These are phyloP conservation scores for Venturia asperata DNA, from an alignment of 2,329 filamentous ascomycete genomes.

Conservation along the genomic window DNA sequence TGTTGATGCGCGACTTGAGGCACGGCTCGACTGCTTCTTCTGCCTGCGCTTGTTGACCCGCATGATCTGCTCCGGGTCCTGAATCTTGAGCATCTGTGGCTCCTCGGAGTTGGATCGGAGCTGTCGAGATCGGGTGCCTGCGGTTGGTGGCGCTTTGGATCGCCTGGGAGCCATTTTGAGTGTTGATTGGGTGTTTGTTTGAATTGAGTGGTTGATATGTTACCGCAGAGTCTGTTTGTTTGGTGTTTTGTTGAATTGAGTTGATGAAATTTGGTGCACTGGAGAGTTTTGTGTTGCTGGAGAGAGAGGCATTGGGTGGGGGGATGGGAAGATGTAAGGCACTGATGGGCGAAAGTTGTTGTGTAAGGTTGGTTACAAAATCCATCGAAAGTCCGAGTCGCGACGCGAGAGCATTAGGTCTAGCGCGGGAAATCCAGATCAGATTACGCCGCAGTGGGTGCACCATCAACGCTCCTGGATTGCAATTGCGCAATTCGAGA, in stretches of 20 bases:
- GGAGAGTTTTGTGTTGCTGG: background rate
- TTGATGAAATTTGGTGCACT: background rate
- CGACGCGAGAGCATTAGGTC: background rate
- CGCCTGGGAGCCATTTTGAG: conserved; percentile 8
- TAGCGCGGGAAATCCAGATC: conserved; percentile 7
- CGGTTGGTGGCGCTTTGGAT: background rate
- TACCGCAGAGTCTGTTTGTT: too few relatives aligned
- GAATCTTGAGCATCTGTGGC: background rate
- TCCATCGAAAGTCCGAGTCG: background rate
- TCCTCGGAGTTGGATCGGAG: conserved; percentile 6
- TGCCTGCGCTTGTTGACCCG: conserved; percentile 3
- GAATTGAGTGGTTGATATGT: background rate
- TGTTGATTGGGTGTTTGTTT: background rate
- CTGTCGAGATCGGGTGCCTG: background rate
- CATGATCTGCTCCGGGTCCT: conserved; percentile 11
- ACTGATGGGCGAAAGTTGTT: background rate
- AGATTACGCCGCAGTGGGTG: background rate
- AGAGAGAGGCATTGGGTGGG: background rate
- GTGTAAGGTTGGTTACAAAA: background rate
- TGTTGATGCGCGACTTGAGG: conserved; percentile 8
- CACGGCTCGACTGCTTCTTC: conserved; percentile 5
- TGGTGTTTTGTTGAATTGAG: background rate
- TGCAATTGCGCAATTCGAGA: background rate
- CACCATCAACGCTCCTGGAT: background rate
- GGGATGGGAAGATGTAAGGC: background rate